A percentile compares a stretch with the other conserved stretches of the same genome.
Conservation (phyloP, 352 stramenopile genomes). For the Globisporangium perplexum region DNA sequence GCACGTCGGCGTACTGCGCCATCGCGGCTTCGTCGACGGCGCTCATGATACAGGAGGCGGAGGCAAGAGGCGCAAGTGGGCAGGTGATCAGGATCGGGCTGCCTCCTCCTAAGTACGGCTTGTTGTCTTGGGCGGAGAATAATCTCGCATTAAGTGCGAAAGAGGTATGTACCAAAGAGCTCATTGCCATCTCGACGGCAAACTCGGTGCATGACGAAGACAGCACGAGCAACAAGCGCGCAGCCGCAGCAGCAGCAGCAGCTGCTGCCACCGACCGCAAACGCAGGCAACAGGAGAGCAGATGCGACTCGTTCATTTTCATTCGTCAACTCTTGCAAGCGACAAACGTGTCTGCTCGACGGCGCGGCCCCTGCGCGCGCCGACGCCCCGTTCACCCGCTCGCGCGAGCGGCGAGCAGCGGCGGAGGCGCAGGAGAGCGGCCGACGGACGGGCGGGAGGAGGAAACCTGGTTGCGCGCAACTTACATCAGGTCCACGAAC, state of each 20-base stretch:
- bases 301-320: conserved; percentile 43
- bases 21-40: conserved; percentile 36
- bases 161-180: too few relatives aligned
- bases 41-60: too few relatives aligned
- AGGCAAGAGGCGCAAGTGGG: neutral
- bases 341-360: conserved; percentile 16
- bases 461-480: conserved; percentile 10
- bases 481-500: conserved; percentile 99
- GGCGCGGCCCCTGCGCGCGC: neutral
- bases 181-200: too few relatives aligned
- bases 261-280: too few relatives aligned
- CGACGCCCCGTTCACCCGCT: neutral
- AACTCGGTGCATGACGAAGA: too few relatives aligned
- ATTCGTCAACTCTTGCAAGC: conserved; percentile 36
- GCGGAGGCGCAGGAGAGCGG: neutral
- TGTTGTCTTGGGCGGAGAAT: too few relatives aligned
- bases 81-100: too few relatives aligned
- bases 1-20: conserved; percentile 72
- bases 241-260: too few relatives aligned
- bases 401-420: neutral
- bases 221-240: neutral
- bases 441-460: conserved; percentile 6
- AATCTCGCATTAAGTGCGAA: too few relatives aligned
- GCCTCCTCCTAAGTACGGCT: too few relatives aligned
- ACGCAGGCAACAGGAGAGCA: conserved; percentile 7